Evolutionary conservation across 2,329 filamentous ascomycete species (phyloP).

Genomic region (Trichoderma guizhouense): DNA sequence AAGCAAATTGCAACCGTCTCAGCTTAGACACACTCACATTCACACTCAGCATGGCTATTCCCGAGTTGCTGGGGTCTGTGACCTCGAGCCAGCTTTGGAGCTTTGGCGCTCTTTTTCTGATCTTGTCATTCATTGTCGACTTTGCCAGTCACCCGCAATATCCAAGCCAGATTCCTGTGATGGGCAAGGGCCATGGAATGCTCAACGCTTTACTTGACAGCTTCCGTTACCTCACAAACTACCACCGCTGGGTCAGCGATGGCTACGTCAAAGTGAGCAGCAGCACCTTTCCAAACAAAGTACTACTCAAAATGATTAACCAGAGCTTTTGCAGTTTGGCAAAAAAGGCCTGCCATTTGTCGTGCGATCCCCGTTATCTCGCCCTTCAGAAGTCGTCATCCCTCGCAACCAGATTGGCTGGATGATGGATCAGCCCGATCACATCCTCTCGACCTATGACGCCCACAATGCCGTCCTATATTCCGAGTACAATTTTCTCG

Average conservation of each 20-base stretch:
- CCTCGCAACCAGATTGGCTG: conserved; percentile 42
- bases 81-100: conserved; percentile 13
- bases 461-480: conserved; percentile 41
- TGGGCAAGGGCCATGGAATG: conserved; percentile 38
- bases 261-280: conserved; percentile 40
- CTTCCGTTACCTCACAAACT: conserved; percentile 37
- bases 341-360: conserved; percentile 42
- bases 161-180: conserved; percentile 38
- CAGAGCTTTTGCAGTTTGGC: conserved; percentile 34
- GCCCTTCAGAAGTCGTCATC: conserved; percentile 43
- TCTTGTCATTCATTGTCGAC: conserved; percentile 39
- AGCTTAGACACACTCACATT: not conserved
- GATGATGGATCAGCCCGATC: conserved; percentile 48
- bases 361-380: conserved; percentile 39
- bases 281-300: not conserved
- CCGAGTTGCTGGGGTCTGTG: conserved; percentile 12
- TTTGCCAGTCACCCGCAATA: conserved; percentile 39
- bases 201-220: conserved; percentile 39
- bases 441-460: conserved; percentile 38
- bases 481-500: conserved; percentile 43
- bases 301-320: not conserved
- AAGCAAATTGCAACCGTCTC: not conserved
- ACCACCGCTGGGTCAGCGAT: conserved; percentile 40
- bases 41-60: conserved; percentile 15
- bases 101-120: conserved; percentile 26